Evolutionary conservation across 495 filamentous ascomycete genomes (phyloP), one percentile per base, ranked within the genome.

Genomic region (Aspergillus wentii): DNA sequence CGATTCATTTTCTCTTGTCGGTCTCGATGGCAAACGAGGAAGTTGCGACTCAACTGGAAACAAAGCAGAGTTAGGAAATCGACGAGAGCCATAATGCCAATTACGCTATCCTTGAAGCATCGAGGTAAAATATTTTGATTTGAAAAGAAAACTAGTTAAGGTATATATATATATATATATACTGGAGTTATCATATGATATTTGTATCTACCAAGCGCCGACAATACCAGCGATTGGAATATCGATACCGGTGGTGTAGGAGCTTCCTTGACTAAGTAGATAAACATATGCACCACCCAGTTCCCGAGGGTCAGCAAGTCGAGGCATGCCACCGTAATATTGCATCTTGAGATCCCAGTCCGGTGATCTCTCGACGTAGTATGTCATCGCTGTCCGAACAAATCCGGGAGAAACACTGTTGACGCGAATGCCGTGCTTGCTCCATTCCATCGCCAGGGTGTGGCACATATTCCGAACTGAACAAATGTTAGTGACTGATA

Each of bases 371-470:
- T 68, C 60, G n/a, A 65, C 48, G 15, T 61, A 61, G 25, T 59
- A 63, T 9, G 63, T 65, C 59, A 67, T 57, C 9, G 56, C 56
- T 0, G 63, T 69, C 15, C 50, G 44, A 8, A 69, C 57, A 29
- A 61, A 69, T 17, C 64, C 62, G 2, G 64, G 65, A 0, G 50
- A 56, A 7, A 63, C 51, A 22, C 54, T 57, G 48, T 68, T 68
- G 26, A 67, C 62, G 3, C 66, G 62, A 43, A 71, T 71, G 18
- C 65, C 64, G 35, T 72, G 59, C 27, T 63, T 51, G 35, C 61
- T 62, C 65, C 64, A 71, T 40, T 71, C 66, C 64, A 71, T 71
- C 5, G 68, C 65, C 19, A 71, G 51, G 13, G 67, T 68, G 31
- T 68, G 61, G 28, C 45, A 55, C 48, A 60, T 54, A 20, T 57